Conservation (phyloP, 2,329 filamentous ascomycete species). For the Aspergillus sp. region DNA sequence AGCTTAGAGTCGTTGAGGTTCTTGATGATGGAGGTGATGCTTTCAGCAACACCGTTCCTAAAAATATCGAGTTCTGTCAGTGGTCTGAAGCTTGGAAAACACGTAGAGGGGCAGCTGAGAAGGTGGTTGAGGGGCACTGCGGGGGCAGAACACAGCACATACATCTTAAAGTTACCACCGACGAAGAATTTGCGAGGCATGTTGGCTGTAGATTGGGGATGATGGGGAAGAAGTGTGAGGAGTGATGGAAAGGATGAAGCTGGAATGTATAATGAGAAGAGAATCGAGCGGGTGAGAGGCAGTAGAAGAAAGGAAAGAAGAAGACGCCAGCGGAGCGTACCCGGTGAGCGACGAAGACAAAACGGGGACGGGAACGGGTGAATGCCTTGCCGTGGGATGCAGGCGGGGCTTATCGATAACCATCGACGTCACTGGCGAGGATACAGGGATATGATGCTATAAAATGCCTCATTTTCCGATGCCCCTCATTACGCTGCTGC, state of each 20-base stretch:
- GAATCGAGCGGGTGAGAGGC: neutral
- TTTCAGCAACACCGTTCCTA: slow-evolving; percentile 90
- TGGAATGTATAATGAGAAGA: too few species aligned
- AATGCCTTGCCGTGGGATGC: too few species aligned
- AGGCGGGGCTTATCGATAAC: slow-evolving; percentile 18
- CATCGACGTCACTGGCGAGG: neutral
- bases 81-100: neutral
- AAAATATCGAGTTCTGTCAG: neutral
- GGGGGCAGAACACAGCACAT: slow-evolving; percentile 29
- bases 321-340: slow-evolving; percentile 3
- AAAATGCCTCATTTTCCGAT: too few species aligned
- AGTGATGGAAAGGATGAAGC: neutral
- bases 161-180: slow-evolving; percentile 99
- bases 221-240: slow-evolving; percentile 4
- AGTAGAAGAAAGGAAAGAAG: slow-evolving; percentile 5
- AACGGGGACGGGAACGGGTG: slow-evolving; percentile 3
- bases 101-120: too few species aligned
- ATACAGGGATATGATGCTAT: too few species aligned
- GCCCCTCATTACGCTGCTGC: too few species aligned
- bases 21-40: slow-evolving; percentile 84
- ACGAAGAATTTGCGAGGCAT: slow-evolving; percentile 98
- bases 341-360: neutral
- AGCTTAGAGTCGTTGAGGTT: slow-evolving; percentile 83
- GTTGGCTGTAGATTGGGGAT: slow-evolving; percentile 39
- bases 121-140: slow-evolving; percentile 20